Evolutionary conservation across 352 stramenopile species (phyloP).

Genomic region (Globisporangium radiosum): DNA sequence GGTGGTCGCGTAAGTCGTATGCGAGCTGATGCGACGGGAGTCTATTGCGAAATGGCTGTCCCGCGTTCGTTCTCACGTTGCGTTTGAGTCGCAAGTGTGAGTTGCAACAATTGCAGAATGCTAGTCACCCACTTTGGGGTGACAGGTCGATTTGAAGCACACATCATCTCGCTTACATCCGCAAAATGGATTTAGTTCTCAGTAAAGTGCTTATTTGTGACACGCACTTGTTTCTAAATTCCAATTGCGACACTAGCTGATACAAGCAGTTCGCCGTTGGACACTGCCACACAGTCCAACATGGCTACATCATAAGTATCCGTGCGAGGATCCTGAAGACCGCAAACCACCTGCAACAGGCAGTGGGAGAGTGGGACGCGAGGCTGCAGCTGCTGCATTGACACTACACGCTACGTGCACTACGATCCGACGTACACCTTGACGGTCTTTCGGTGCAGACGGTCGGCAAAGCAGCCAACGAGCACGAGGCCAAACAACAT

Average conservation of each 20-base stretch:
- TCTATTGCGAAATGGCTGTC: background rate
- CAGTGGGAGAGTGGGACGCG: too few relatives aligned
- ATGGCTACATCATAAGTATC: background rate
- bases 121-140: too few relatives aligned
- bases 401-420: background rate
- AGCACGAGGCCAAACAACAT: constrained; percentile 31
- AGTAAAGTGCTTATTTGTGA: background rate
- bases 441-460: constrained; percentile 41
- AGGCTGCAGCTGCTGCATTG: background rate
- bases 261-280: background rate
- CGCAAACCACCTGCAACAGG: too few relatives aligned
- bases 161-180: too few relatives aligned
- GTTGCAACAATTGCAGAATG: too few relatives aligned
- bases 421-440: constrained; percentile 47
- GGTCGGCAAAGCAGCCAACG: constrained; percentile 31
- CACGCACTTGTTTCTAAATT: background rate
- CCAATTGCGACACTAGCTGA: background rate
- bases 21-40: background rate
- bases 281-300: background rate
- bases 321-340: background rate
- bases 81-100: background rate
- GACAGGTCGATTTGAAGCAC: too few relatives aligned
- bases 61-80: background rate
- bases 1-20: too few relatives aligned
- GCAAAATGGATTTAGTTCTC: too few relatives aligned